phyloP scores from a whole-genome alignment of 352 stramenopile species.

The Peronospora farinosa region DNA sequence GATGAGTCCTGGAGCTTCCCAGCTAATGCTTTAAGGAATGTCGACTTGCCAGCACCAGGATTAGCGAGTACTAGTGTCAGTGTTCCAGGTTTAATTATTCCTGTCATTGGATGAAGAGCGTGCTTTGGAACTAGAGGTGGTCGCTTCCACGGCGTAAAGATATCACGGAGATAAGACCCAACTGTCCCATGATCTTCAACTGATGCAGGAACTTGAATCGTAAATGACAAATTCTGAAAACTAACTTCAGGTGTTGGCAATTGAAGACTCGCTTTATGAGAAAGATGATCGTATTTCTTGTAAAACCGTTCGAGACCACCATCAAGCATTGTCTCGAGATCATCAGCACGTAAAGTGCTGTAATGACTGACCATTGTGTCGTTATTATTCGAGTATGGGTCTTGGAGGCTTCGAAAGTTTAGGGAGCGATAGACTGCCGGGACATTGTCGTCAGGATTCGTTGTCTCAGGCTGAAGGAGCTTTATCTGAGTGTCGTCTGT shows the following conservation, averaged over 20 bases:
- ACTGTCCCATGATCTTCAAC: slow-evolving; percentile 22
- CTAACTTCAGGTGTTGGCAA: slow-evolving; percentile 42
- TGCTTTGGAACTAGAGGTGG: slow-evolving; percentile 30
- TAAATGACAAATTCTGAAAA: slow-evolving; percentile 73
- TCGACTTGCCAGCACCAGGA: slow-evolving; percentile 47
- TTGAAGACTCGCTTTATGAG: slow-evolving; percentile 50
- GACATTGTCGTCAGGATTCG: slow-evolving; percentile 29
- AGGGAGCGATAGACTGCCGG: slow-evolving; percentile 56
- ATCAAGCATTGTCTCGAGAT: slow-evolving; percentile 60
- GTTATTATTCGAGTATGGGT: slow-evolving; percentile 51
- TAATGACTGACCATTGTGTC: slow-evolving; percentile 28
- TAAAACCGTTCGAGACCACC: slow-evolving; percentile 73
- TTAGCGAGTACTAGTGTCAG: slow-evolving; percentile 39
- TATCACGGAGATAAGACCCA: slow-evolving; percentile 3
- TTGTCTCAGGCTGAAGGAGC: slow-evolving; percentile 31
- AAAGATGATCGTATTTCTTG: slow-evolving; percentile 77
- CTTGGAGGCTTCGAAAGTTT: slow-evolving; percentile 67
- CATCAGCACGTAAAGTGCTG: slow-evolving; percentile 48
- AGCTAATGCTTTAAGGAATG: slow-evolving; percentile 62
- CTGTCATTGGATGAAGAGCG: slow-evolving; percentile 60
- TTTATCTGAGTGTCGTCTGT: too few species aligned
- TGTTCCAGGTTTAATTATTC: slow-evolving; percentile 54
- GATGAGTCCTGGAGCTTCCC: slow-evolving; percentile 51
- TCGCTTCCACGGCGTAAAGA: slow-evolving; percentile 46
- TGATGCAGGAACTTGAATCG: slow-evolving; percentile 43